Conservation (phyloP, 1,284 basidiomycete genomes). For the Mycena sp. region DNA sequence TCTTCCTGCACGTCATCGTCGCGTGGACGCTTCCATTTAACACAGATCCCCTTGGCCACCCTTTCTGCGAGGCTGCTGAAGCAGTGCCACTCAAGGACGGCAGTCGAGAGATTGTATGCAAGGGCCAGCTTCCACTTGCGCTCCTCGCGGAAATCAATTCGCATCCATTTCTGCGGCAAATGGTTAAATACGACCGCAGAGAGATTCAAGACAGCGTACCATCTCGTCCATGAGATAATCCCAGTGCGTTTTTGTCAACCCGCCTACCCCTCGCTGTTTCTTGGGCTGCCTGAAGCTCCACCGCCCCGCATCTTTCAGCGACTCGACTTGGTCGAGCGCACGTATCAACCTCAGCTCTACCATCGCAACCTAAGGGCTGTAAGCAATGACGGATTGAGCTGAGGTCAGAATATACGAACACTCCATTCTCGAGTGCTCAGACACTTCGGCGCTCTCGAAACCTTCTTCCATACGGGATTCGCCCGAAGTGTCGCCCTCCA, state of each 20-base stretch:
- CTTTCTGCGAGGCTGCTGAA: constrained; percentile 74
- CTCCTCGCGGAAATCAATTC: constrained; percentile 95
- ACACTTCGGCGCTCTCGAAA: constrained; percentile 77
- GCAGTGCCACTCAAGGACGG: constrained; percentile 90
- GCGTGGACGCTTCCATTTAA: constrained; percentile 67
- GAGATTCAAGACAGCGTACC: constrained; percentile 58
- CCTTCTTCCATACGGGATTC: constrained; percentile 77
- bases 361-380: constrained; percentile 68
- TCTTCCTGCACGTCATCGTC: constrained; percentile 31
- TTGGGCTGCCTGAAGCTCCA: constrained; percentile 98
- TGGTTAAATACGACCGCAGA: not conserved
- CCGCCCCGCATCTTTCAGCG: constrained; percentile 80
- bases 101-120: constrained; percentile 87
- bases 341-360: constrained; percentile 80
- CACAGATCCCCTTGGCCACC: constrained; percentile 72
- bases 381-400: no score
- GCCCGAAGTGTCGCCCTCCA: constrained; percentile 77
- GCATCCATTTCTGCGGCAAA: constrained; percentile 92
- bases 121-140: constrained; percentile 91
- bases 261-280: constrained; percentile 87
- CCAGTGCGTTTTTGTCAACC: constrained; percentile 90
- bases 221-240: constrained; percentile 98
- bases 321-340: constrained; percentile 88
- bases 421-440: constrained; percentile 82
- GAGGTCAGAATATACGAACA: no score